Percentiles rank a stretch among this genome's conserved stretches.
These are phyloP conservation scores for Macaranga tanarius DNA, from an alignment of 441 rosid species.

Conservation along the genomic window DNA sequence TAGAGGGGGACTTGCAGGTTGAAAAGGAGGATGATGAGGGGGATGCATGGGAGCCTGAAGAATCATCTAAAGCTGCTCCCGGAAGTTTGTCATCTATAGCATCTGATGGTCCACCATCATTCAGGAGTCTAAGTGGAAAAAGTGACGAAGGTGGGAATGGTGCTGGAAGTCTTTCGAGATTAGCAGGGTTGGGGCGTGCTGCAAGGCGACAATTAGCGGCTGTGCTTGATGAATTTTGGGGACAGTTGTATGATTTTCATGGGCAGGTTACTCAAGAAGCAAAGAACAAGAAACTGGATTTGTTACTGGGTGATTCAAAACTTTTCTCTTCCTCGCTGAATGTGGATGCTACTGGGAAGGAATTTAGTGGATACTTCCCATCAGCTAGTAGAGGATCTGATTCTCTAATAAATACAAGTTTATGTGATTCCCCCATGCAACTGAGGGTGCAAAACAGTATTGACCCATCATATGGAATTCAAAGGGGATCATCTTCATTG, in stretches of 20 bases:
- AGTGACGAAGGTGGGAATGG: conserved; percentile 84
- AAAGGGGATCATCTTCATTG: conserved; percentile 51
- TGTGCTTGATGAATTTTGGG: conserved; percentile 93
- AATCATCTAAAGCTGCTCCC: conserved; percentile 46
- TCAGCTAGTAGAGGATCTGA: conserved; percentile 60
- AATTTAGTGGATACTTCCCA: conserved; percentile 46
- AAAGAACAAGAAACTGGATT: conserved; percentile 57
- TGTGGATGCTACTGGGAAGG: conserved; percentile 52
- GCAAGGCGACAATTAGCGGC: conserved; percentile 82
- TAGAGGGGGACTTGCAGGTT: conserved; percentile 39
- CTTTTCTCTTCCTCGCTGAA: conserved; percentile 36
- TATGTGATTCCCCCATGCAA: conserved; percentile 60
- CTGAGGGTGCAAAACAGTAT: conserved; percentile 48
- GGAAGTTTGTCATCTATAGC: conserved; percentile 44
- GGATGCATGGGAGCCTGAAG: conserved; percentile 69
- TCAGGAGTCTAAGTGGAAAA: conserved; percentile 76
- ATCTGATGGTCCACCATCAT: conserved; percentile 81
- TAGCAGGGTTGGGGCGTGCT: conserved; percentile 97
- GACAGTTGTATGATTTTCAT: conserved; percentile 75
- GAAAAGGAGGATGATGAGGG: conserved; percentile 63
- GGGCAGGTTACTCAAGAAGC: conserved; percentile 76
- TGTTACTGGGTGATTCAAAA: conserved; percentile 55
- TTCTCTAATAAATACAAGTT: conserved; percentile 40
- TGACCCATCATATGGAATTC: conserved; percentile 63
- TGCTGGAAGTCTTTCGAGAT: conserved; percentile 86